phyloP scores from a whole-genome alignment of 2,329 filamentous ascomycete species.

The Chalara sp. region DNA sequence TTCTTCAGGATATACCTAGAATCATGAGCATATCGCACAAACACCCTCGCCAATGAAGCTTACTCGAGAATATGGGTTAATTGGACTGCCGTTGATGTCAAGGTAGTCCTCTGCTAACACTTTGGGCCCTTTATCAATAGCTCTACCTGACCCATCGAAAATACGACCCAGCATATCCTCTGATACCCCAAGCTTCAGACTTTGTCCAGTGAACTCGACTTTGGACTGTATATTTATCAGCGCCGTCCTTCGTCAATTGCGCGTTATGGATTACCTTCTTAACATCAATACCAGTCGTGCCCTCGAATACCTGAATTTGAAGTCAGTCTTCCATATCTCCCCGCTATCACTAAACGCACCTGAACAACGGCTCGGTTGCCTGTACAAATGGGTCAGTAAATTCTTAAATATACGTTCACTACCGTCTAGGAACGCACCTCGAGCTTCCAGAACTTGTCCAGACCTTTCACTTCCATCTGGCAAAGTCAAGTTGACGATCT shows the following conservation, averaged over 20 bases:
- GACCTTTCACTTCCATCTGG: constrained; percentile 91
- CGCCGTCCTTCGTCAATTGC: background rate
- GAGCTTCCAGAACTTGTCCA: constrained; percentile 93
- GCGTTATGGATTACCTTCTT: constrained; percentile 64
- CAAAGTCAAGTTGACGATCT: constrained; percentile 93
- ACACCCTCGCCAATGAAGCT: constrained; percentile 22
- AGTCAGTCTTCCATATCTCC: constrained; percentile 17
- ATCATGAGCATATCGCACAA: background rate
- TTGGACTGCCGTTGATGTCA: constrained; percentile 97
- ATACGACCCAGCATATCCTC: constrained; percentile 99
- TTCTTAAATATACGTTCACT: too few relatives aligned
- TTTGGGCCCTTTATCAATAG: constrained; percentile 98
- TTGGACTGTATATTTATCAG: constrained; percentile 57
- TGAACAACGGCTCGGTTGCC: constrained; percentile 92
- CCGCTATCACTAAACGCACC: constrained; percentile 45
- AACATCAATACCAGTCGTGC: constrained; percentile 94
- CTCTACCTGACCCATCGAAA: constrained; percentile 94
- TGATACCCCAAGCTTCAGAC: constrained; percentile 95
- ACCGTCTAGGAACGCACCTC: constrained; percentile 54
- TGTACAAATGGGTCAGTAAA: constrained; percentile 30
- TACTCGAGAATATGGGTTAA: constrained; percentile 97
- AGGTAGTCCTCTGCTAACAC: constrained; percentile 96
- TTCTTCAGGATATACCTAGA: constrained; percentile 92
- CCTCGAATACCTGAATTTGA: constrained; percentile 78
- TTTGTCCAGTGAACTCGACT: constrained; percentile 96